Conservation (phyloP, 1,139 yeast genomes). For the Suhomyces coccinellae region DNA sequence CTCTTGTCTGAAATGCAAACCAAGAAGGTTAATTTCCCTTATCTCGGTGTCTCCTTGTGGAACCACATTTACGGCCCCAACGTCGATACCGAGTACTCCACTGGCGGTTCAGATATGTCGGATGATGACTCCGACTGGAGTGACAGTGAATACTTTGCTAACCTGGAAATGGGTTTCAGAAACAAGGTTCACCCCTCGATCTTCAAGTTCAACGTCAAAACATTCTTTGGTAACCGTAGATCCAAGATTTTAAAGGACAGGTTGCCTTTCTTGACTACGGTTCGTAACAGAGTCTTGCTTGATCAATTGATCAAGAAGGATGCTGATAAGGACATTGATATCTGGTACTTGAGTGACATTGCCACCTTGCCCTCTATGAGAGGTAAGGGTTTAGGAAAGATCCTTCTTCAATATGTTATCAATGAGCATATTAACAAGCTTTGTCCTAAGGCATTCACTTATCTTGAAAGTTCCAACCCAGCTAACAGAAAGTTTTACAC, state of each 20-base stretch:
- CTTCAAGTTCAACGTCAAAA: slow-evolving; percentile 35
- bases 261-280: slow-evolving; percentile 35
- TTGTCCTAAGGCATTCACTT: slow-evolving; percentile 19
- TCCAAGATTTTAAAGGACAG: slow-evolving; percentile 37
- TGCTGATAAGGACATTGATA: slow-evolving; percentile 15
- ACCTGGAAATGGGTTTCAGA: slow-evolving; percentile 20
- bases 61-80: slow-evolving; percentile 30
- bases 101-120: slow-evolving; percentile 10
- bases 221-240: slow-evolving; percentile 38
- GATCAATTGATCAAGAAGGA: slow-evolving; percentile 17
- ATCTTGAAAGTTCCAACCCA: slow-evolving; percentile 54
- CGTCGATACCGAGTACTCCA: slow-evolving; percentile 24
- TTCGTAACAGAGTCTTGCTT: slow-evolving; percentile 28
- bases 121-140: slow-evolving; percentile 17
- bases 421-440: slow-evolving; percentile 16
- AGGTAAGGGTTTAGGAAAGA: slow-evolving; percentile 42
- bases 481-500: slow-evolving; percentile 49
- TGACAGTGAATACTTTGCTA: slow-evolving; percentile 19
- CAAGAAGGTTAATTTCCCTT: slow-evolving; percentile 24
- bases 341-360: slow-evolving; percentile 45
- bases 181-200: slow-evolving; percentile 30
- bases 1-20: slow-evolving; percentile 29
- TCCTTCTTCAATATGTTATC: slow-evolving; percentile 30
- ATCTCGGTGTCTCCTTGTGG: slow-evolving; percentile 43
- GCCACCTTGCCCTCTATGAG: slow-evolving; percentile 43